A percentile compares a stretch with the other conserved stretches of the same genome.
These are phyloP conservation scores for Serpula lacrymans DNA, from an alignment of 768 basidiomycete genomes.

Conservation along the genomic window DNA sequence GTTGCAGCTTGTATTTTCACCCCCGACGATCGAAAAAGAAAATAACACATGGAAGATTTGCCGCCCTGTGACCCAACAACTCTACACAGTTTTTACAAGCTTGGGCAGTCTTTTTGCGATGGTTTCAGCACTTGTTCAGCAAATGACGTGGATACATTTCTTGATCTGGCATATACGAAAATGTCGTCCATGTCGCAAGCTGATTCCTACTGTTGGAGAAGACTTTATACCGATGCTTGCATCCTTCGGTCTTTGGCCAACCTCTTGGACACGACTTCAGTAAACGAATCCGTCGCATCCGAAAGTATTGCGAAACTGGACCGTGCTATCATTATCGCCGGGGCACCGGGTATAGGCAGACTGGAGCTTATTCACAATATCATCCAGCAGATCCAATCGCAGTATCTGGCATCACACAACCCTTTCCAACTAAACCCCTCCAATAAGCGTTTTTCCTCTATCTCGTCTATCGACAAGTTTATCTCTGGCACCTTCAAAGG, in stretches of 20 bases:
- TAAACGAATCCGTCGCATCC: slow-evolving; percentile 24
- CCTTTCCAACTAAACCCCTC: background rate
- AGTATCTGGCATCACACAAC: slow-evolving; percentile 14
- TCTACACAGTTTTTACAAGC: slow-evolving; percentile 6
- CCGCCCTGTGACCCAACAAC: slow-evolving; percentile 1
- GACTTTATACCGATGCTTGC: slow-evolving; percentile 73
- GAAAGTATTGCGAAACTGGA: slow-evolving; percentile 66
- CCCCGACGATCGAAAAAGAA: too few relatives aligned
- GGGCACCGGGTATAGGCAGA: slow-evolving; percentile 60
- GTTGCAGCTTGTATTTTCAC: too few relatives aligned
- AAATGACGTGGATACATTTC: slow-evolving; percentile 34
- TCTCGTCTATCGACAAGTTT: slow-evolving; percentile 3
- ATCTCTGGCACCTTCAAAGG: slow-evolving; percentile 8
- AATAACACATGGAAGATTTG: slow-evolving; percentile 1
- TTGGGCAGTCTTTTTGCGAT: slow-evolving; percentile 8
- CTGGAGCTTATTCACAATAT: slow-evolving; percentile 60
- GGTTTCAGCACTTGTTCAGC: background rate
- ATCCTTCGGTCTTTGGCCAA: slow-evolving; percentile 53
- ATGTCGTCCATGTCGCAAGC: slow-evolving; percentile 41
- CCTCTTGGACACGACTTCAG: slow-evolving; percentile 8
- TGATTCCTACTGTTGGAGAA: slow-evolving; percentile 50
- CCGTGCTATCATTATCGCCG: slow-evolving; percentile 78
- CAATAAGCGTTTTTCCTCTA: too few relatives aligned
- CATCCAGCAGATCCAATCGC: slow-evolving; percentile 59
- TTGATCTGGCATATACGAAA: slow-evolving; percentile 42